Evolutionary conservation across 2,329 filamentous ascomycete species (phyloP).

Genomic region (Penicillium sp.): DNA sequence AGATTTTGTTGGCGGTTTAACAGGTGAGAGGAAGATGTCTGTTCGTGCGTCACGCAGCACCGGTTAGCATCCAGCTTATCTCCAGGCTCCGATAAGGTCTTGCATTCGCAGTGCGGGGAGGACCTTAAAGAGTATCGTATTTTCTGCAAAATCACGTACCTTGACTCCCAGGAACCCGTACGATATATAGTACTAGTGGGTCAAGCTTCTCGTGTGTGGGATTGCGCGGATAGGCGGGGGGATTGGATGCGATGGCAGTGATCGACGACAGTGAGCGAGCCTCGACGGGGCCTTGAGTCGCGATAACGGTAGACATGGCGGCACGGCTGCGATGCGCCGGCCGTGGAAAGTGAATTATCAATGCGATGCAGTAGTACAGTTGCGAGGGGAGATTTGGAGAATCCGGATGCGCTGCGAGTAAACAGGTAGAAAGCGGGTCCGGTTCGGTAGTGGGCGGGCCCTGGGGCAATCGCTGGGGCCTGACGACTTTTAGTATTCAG

Average conservation of each 20-base stretch:
- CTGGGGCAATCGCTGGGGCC: conserved; percentile 5
- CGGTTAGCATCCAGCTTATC: conserved; percentile 17
- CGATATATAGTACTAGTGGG: conserved; percentile 84
- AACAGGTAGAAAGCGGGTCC: conserved; percentile 15
- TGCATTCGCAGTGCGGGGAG: background rate
- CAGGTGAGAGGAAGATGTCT: conserved; percentile 91
- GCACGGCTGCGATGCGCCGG: conserved; percentile 29
- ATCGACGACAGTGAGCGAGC: conserved; percentile 80
- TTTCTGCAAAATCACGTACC: conserved; percentile 52
- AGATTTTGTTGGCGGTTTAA: conserved; percentile 78
- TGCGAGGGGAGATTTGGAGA: background rate
- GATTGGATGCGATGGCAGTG: conserved; percentile 79
- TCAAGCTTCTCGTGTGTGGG: conserved; percentile 68
- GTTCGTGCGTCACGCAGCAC: conserved; percentile 9
- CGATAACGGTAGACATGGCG: conserved; percentile 25
- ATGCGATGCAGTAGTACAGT: background rate
- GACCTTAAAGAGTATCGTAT: background rate
- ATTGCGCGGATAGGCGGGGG: conserved; percentile 80
- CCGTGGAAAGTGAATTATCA: background rate
- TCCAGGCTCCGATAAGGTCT: conserved; percentile 6
- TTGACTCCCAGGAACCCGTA: conserved; percentile 85
- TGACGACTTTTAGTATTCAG: background rate
- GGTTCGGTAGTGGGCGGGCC: conserved; percentile 13
- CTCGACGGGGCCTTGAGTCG: conserved; percentile 57
- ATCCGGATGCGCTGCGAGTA: conserved; percentile 4